Evolutionary conservation across 2,329 filamentous ascomycete species (phyloP).

Genomic region (Zopfia rhizophila): DNA sequence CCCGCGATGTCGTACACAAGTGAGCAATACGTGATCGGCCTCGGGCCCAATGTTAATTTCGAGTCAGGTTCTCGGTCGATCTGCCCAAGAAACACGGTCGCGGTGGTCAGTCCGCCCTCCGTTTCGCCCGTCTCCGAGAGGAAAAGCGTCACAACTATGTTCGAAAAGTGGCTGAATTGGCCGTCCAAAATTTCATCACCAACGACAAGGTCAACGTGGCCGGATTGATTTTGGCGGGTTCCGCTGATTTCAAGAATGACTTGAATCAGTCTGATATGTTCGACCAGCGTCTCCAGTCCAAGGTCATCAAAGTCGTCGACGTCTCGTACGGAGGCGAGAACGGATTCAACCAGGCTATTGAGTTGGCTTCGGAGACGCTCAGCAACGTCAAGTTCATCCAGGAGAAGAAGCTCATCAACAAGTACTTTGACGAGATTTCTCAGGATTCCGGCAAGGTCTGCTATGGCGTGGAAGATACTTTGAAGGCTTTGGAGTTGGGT

Average conservation of each 20-base stretch:
- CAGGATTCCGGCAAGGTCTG: slow-evolving; percentile 97
- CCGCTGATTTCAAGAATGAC: slow-evolving; percentile 99
- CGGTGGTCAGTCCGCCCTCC: slow-evolving; percentile 99
- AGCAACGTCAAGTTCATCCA: slow-evolving; percentile 99
- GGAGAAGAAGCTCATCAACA: slow-evolving; percentile 99
- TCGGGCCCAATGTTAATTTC: background rate
- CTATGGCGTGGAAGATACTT: slow-evolving; percentile 97
- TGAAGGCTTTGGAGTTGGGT: slow-evolving; percentile 95
- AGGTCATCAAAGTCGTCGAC: slow-evolving; percentile 99
- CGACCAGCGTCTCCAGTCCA: slow-evolving; percentile 86
- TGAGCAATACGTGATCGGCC: slow-evolving; percentile 18
- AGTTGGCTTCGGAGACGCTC: slow-evolving; percentile 91
- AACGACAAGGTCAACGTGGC: slow-evolving; percentile 98
- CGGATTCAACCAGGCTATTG: slow-evolving; percentile 99
- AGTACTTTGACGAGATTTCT: slow-evolving; percentile 99
- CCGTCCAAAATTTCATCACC: slow-evolving; percentile 99
- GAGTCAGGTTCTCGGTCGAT: slow-evolving; percentile 87
- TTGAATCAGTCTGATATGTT: slow-evolving; percentile 98
- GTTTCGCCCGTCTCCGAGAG: slow-evolving; percentile 99
- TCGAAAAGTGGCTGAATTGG: slow-evolving; percentile 96
- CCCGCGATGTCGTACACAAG: slow-evolving; percentile 95
- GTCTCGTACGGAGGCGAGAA: slow-evolving; percentile 99
- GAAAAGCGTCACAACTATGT: slow-evolving; percentile 99
- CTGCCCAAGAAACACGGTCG: slow-evolving; percentile 99
- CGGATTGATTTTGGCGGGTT: slow-evolving; percentile 93